phyloP scores from a whole-genome alignment of 2,329 filamentous ascomycete species.

The Clarireedia monteithiana region DNA sequence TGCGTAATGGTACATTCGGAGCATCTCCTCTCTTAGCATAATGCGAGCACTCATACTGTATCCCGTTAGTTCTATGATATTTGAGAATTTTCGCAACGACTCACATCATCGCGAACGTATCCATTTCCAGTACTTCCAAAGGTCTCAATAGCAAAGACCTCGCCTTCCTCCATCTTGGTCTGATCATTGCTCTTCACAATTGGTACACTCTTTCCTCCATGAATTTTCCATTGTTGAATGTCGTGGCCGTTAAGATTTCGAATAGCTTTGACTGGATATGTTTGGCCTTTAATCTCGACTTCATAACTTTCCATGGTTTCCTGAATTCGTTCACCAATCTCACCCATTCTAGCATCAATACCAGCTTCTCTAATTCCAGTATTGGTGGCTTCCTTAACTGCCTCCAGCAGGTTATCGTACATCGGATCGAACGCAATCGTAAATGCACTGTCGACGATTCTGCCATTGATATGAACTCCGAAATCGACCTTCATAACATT shows the following conservation, averaged over 20 bases:
- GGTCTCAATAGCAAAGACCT: slow-evolving; percentile 92
- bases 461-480: slow-evolving; percentile 62
- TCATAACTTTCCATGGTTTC: slow-evolving; percentile 57
- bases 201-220: slow-evolving; percentile 87
- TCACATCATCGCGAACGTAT: slow-evolving; percentile 75
- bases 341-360: slow-evolving; percentile 79
- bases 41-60: slow-evolving; percentile 71
- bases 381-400: slow-evolving; percentile 62
- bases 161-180: slow-evolving; percentile 97
- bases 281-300: slow-evolving; percentile 44
- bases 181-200: slow-evolving; percentile 84
- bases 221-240: slow-evolving; percentile 82
- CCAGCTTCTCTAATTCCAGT: slow-evolving; percentile 82
- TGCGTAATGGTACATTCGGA: slow-evolving; percentile 65
- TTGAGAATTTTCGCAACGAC: slow-evolving; percentile 20
- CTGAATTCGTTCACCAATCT: slow-evolving; percentile 50
- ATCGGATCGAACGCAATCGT: slow-evolving; percentile 61
- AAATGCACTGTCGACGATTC: slow-evolving; percentile 65
- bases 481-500: slow-evolving; percentile 72
- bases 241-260: slow-evolving; percentile 62
- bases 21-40: slow-evolving; percentile 72
- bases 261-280: slow-evolving; percentile 46
- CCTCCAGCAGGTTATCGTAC: slow-evolving; percentile 59
- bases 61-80: slow-evolving; percentile 11
- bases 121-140: slow-evolving; percentile 92